Conservation (phyloP, 2,329 filamentous ascomycete genomes). For the Cytospora piceicola region DNA sequence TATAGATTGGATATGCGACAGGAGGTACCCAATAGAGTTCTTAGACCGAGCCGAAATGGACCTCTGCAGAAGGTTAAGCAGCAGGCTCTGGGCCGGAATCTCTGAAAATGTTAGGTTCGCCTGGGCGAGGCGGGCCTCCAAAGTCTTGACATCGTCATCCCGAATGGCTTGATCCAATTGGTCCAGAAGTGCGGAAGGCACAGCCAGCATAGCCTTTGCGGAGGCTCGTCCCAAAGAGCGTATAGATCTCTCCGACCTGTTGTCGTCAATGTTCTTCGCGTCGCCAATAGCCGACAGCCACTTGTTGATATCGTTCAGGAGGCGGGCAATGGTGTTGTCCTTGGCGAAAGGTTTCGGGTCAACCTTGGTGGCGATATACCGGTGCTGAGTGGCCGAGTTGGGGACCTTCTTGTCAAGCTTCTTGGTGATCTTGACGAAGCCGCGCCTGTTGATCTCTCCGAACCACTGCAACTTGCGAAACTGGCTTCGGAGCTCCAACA, state of each 20-base stretch:
- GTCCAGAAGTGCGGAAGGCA: slow-evolving; percentile 71
- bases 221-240: slow-evolving; percentile 78
- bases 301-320: slow-evolving; percentile 74
- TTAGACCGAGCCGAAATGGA: slow-evolving; percentile 73
- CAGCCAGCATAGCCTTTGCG: slow-evolving; percentile 73
- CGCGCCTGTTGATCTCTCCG: slow-evolving; percentile 91
- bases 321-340: slow-evolving; percentile 56
- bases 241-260: slow-evolving; percentile 72
- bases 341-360: slow-evolving; percentile 87
- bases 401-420: slow-evolving; percentile 96
- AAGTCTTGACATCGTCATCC: slow-evolving; percentile 62
- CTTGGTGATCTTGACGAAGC: slow-evolving; percentile 98
- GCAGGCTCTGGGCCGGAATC: slow-evolving; percentile 63
- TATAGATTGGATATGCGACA: slow-evolving; percentile 70
- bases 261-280: slow-evolving; percentile 75
- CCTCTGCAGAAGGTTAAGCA: slow-evolving; percentile 80
- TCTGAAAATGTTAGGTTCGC: slow-evolving; percentile 59
- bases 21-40: slow-evolving; percentile 70
- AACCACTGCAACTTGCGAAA: slow-evolving; percentile 96
- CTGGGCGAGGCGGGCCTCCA: slow-evolving; percentile 62
- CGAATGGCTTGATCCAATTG: slow-evolving; percentile 73
- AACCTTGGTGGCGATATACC: slow-evolving; percentile 89
- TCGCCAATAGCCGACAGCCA: slow-evolving; percentile 87
- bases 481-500: slow-evolving; percentile 86
- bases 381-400: slow-evolving; percentile 74